Percentiles rank a stretch among this genome's conserved stretches.
phyloP scores from a whole-genome alignment of 768 basidiomycete genomes.

The Wakefieldia striispora region DNA sequence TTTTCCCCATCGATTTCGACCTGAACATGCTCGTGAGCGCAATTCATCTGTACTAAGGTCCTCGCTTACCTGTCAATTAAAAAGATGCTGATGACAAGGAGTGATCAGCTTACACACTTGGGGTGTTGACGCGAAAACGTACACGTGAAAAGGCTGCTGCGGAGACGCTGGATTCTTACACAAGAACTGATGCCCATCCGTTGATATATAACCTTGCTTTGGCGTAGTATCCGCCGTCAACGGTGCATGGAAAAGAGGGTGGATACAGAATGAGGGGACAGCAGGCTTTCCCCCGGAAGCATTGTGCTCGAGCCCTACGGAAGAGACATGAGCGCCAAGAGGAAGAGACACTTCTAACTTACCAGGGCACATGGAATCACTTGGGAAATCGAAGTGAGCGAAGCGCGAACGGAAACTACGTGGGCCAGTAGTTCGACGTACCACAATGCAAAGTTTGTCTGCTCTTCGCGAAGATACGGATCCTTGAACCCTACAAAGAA shows the following conservation, averaged over 20 bases:
- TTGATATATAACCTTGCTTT: conserved; percentile 46
- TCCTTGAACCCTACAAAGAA: conserved; percentile 53
- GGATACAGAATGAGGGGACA: conserved; percentile 50
- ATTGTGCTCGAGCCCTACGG: conserved; percentile 49
- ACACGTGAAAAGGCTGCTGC: conserved; percentile 60
- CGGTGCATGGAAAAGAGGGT: conserved; percentile 52
- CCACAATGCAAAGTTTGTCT: conserved; percentile 52
- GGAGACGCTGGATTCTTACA: conserved; percentile 50
- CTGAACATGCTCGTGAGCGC: conserved; percentile 23
- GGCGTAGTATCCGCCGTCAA: conserved; percentile 18
- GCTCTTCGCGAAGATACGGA: conserved; percentile 58
- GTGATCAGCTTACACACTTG: neutral
- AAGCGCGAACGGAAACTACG: neutral
- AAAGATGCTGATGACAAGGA: conserved; percentile 10
- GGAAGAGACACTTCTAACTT: neutral
- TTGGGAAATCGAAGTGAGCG: conserved; percentile 15
- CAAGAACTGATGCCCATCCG: conserved; percentile 53
- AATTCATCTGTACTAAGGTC: neutral
- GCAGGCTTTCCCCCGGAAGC: conserved; percentile 36
- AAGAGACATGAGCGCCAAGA: neutral
- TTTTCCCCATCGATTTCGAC: conserved; percentile 47
- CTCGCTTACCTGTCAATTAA: conserved; percentile 18
- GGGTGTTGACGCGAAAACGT: conserved; percentile 19
- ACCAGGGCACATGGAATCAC: conserved; percentile 56
- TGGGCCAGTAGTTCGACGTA: conserved; percentile 20